phyloP scores from a whole-genome alignment of 176 grass and related monocot genomes.

The Panicum miliaceum region DNA sequence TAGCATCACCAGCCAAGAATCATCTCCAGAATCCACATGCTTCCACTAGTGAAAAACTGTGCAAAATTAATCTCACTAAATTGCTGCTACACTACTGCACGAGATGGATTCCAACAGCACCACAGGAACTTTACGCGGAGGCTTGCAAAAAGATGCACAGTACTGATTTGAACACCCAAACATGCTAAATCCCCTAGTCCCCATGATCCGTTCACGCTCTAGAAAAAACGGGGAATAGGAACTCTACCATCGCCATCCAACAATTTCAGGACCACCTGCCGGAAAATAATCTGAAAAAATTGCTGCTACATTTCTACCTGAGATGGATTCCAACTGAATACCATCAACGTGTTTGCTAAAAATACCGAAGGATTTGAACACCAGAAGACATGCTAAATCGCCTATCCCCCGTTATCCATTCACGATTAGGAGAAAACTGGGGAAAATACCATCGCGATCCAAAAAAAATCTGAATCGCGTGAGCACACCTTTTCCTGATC shows the following conservation, averaged over 20 bases:
- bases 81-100: neutral
- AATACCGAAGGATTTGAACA: neutral
- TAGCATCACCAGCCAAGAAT: neutral
- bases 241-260: too few species aligned
- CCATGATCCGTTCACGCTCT: neutral
- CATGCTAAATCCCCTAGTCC: neutral
- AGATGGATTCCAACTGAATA: neutral
- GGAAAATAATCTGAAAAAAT: neutral
- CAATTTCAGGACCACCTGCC: neutral
- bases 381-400: slow-evolving; percentile 6
- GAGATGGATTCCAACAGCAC: neutral
- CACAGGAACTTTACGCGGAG: neutral
- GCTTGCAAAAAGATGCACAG: neutral
- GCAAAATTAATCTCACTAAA: neutral
- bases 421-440: neutral
- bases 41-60: neutral
- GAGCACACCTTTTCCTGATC: neutral
- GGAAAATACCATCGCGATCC: neutral
- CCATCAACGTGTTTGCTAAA: neutral
- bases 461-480: neutral
- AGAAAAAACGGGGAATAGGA: neutral
- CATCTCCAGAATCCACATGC: neutral
- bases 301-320: neutral
- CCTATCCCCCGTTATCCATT: too few species aligned
- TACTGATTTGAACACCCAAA: neutral